Evolutionary conservation across 805 yeast genomes (phyloP), one percentile per base, ranked within the genome.

Genomic region (Dipodascopsis uninucleata): DNA sequence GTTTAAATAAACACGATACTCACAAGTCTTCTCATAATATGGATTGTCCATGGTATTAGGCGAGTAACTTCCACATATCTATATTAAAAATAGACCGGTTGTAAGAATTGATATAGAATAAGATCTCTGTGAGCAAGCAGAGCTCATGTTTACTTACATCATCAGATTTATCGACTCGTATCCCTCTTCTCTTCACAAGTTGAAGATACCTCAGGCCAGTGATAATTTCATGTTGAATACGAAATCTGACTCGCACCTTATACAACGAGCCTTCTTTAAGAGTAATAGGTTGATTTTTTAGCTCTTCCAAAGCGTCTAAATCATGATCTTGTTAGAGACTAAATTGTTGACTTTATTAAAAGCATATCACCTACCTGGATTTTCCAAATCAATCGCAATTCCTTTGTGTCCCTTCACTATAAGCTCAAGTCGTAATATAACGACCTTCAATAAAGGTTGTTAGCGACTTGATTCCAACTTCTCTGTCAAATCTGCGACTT

Each of bases 201-300:
- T 86, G 96, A 54, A 85, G 74, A 64, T 88, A 89, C 62, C 82
- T 81, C 61, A 89, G 75, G 1, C 97, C 97, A 1, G 96, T 88
- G 57, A 89, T 81, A 55, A 89, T 85, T 62, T 85, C 94, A 59
- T 84, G 90, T 65, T 88, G 96, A 26, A 89, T 82, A 55, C 87
- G 77, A 69, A 88, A 89, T 55, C 77, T 80, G 59, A 87, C 78
- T 52, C 71, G 76, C 61, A 87, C 71, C 58, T 78, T 80, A 66
- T 86, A 88, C 26, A 78, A 69, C 14, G 90, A 74, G 55, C 79
- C 81, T 60, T 87, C 96, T 62, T 84, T 85, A 63, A 88, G 80
- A 62, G 75, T 74, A 66, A 86, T 82, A 50, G 83, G 77, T 56
- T 81, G 77, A 40, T 78, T 79, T 47, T 79, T 76, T 44, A 81